Base-by-base conservation (phyloP, 768 basidiomycete species). In the Lentinula detonsa region DNA sequence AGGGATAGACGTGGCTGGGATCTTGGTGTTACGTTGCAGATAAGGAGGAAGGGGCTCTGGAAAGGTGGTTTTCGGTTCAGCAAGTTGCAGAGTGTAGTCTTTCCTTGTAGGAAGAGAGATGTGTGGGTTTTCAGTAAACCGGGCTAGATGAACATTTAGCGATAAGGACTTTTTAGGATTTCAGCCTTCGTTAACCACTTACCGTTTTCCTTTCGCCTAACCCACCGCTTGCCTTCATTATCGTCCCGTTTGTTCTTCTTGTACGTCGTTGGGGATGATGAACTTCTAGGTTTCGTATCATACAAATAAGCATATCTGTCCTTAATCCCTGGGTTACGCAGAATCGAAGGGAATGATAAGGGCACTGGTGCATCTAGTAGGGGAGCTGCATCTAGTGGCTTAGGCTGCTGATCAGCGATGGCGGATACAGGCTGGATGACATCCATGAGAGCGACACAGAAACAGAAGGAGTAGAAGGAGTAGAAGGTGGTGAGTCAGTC, bases 161-260 rank as follows among this genome's bases (percentile, higher is more conserved):
- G 40, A 49, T 18, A 54, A 46, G 52, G 45, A 18, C n/a, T 23
- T 23, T 23, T 23, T 8, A 46, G 18, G 46, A 21, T 48, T 48
- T 23, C 18, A 11, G 21, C 16, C 42, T 16, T 45, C 11, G 21
- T 31, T 10, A 13, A 8, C 35, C 35, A 72, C 80, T 56, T 51
- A 91, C 91, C 85, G 58, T 93, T 93, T 65, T 91, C 90, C 66
- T 84, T 89, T 18, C 91, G 81, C 64, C 89, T 74, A 4, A 85
- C 72, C 86, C 86, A 90, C 37, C 89, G 86, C 71, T 89, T 92
- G 39, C 91, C 91, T 64, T 90, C 87, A 55, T 84, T 86, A 54
- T 86, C 84, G 60, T 81, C 81, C 57, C 85, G 74, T 60, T 65
- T 69, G 42, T 73, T 77, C 66, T 80, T 83, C 72, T 75, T 84